phyloP scores from a whole-genome alignment of 2,329 filamentous ascomycete species.

The Corinectria fuckeliana region DNA sequence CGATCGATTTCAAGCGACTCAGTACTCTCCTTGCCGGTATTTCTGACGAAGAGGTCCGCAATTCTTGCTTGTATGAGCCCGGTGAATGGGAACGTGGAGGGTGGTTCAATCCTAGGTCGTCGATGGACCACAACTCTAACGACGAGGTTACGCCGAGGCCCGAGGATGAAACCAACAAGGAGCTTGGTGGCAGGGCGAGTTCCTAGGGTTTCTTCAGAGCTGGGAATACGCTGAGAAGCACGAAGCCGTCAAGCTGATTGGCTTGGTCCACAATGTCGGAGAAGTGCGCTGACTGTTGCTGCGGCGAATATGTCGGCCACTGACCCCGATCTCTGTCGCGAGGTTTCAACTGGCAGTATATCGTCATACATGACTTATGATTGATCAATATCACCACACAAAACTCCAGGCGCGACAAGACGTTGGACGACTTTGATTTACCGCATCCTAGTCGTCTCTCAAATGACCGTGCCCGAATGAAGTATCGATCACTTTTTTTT shows the following conservation, averaged over 20 bases:
- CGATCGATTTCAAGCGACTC: conserved; percentile 80
- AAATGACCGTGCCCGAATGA: neutral
- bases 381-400: neutral
- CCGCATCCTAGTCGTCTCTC: neutral
- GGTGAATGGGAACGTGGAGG: conserved; percentile 87
- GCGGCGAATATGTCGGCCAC: neutral
- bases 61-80: conserved; percentile 69
- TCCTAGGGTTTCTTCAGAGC: neutral
- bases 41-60: conserved; percentile 62
- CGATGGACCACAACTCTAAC: conserved; percentile 18
- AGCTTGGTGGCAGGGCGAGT: conserved; percentile 20
- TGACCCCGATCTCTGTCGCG: neutral
- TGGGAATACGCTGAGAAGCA: neutral
- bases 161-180: conserved; percentile 29
- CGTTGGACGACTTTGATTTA: neutral
- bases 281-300: neutral
- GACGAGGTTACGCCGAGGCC: conserved; percentile 39
- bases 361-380: neutral
- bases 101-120: conserved; percentile 65
- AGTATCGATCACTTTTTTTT: neutral
- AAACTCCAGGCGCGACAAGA: neutral
- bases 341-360: neutral
- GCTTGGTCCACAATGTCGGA: neutral
- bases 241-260: neutral
- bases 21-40: conserved; percentile 74